Evolutionary conservation across 257 asterid species (phyloP).

Genomic region (Verbascum thapsus): DNA sequence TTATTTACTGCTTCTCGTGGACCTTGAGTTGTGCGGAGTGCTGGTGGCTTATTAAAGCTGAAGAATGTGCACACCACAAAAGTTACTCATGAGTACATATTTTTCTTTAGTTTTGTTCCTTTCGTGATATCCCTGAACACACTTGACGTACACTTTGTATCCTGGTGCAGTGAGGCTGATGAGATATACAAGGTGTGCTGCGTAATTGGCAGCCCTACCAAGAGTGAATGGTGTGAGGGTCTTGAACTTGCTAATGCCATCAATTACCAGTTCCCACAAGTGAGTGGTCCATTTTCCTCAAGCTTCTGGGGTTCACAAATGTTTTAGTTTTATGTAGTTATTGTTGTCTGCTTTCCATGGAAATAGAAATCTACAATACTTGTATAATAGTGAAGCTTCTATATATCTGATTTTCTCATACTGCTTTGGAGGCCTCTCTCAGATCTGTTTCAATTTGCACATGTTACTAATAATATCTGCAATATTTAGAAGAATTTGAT

Average conservation of each 20-base stretch:
- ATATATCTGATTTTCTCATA: no score
- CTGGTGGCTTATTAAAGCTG: slow-evolving; percentile 6
- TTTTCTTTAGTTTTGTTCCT: not conserved
- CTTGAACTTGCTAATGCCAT: slow-evolving; percentile 79
- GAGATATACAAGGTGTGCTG: slow-evolving; percentile 90
- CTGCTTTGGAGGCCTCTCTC: no score
- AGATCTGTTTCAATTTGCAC: no score
- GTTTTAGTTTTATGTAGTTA: not conserved
- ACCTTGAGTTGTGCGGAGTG: not conserved
- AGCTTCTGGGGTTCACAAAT: not conserved
- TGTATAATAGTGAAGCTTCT: no score
- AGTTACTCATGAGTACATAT: not conserved
- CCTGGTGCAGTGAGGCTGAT: slow-evolving; percentile 78
- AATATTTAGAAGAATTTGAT: no score
- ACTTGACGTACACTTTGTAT: slow-evolving; percentile 23
- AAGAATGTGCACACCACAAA: not conserved
- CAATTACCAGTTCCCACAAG: slow-evolving; percentile 84
- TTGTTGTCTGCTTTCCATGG: no score
- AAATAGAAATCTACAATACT: no score
- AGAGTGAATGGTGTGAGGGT: slow-evolving; percentile 76
- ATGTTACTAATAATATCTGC: no score
- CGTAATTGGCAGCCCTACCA: slow-evolving; percentile 79
- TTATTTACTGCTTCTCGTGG: slow-evolving; percentile 6
- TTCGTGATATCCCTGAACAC: not conserved
- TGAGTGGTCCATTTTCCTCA: slow-evolving; percentile 34